phyloP scores from a whole-genome alignment of 257 asterid species.

The Solanum pennellii region DNA sequence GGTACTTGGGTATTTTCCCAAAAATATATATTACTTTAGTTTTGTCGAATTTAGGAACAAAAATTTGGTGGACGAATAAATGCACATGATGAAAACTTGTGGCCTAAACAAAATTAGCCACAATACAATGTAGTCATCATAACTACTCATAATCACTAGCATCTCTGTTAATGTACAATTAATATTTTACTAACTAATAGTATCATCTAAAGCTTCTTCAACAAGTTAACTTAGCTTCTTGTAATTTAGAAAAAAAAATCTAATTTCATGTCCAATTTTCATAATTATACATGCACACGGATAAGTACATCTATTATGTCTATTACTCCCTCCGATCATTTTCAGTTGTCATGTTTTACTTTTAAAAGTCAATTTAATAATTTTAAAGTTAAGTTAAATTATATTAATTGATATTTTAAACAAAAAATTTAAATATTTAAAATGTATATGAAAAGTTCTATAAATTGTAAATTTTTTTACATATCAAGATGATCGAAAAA shows the following conservation, averaged over 20 bases:
- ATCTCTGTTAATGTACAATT: background rate
- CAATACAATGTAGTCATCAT: background rate
- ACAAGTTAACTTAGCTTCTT: background rate
- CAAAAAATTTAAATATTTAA: too few species aligned
- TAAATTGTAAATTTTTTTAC: too few species aligned
- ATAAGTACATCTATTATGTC: background rate
- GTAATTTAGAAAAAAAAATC: background rate
- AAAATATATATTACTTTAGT: background rate
- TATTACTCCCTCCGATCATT: background rate
- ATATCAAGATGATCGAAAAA: background rate
- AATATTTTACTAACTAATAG: background rate
- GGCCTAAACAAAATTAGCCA: slow-evolving; percentile 20
- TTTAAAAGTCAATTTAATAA: too few species aligned
- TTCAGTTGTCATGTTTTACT: background rate
- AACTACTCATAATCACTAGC: background rate
- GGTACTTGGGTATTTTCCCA: too few species aligned
- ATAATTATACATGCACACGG: background rate
- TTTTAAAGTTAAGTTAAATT: too few species aligned
- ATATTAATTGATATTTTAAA: too few species aligned
- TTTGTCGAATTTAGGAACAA: background rate
- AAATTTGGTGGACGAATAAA: background rate
- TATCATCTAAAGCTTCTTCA: background rate
- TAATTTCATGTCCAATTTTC: background rate
- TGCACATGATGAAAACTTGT: slow-evolving; percentile 23
- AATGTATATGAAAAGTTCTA: too few species aligned